Base-by-base conservation (phyloP, 441 rosid species). In the Brassica hybrid region DNA sequence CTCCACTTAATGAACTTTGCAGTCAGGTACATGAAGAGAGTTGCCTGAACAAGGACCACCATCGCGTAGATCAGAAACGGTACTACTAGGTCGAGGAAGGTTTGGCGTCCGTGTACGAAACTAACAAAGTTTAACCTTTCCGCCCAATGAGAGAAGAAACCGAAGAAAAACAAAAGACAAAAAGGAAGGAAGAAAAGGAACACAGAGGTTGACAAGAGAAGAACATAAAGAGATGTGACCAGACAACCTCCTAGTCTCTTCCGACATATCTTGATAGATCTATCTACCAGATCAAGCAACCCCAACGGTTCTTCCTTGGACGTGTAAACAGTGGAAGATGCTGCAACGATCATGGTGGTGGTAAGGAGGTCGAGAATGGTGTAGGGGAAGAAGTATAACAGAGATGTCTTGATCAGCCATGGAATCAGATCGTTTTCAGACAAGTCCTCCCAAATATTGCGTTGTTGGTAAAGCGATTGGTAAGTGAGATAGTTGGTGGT, bases 1-100 rank as follows among this genome's bases (percentile, higher is more conserved):
- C 82, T 79, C 81, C 87, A 74, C 58, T 83, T 84, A 14, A 77
- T 69, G 67, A 79, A 83, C 76, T 80, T 84, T 19, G 11, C 69
- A 2, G 48, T 38, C 8, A 80, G 10, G 30, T 85, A 66, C 25
- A 80, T 4, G 30, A 75, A 43, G 36, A 75, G 45, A 54, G 73
- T 67, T 7, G 62, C 67, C 12, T 68, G 72, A 48, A 77, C 9
- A 6, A 73, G 43, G 45, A 64, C 56, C 56, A 61, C 16, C 12
- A 72, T 56, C 17, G 34, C 69, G 1, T 70, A 5, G 16, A 64
- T 67, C 19, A 10, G 32, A 8, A 27, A 34, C 25, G 72, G 60
- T 50, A 23, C 6, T 21, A 25, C 13, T 67, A 3, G 43, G 41
- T 67, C 43, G 10, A 14, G 6, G 14, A 41, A 57, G 25, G 6